These are phyloP conservation scores for Kwoniella sp. DNA, from an alignment of 768 basidiomycete species.

Conservation along the genomic window DNA sequence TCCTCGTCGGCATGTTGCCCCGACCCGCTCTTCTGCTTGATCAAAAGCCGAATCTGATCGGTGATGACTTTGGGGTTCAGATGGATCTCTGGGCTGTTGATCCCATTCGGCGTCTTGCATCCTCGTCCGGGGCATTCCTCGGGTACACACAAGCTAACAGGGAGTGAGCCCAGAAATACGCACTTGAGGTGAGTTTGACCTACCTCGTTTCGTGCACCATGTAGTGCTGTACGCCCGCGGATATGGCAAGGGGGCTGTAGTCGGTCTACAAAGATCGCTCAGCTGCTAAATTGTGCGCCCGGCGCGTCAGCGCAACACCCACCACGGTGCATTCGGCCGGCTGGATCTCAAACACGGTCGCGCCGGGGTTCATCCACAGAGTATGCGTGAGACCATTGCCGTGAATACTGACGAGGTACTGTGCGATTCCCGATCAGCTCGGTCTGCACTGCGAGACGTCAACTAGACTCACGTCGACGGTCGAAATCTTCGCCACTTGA, in stretches of 20 bases:
- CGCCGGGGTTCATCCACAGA: conserved; percentile 30
- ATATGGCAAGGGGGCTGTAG: conserved; percentile 25
- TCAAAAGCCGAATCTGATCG: conserved; percentile 18
- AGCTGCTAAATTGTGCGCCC: too few species aligned
- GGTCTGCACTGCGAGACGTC: too few species aligned
- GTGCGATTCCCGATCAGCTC: too few species aligned
- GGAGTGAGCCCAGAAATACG: too few species aligned
- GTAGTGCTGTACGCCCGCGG: conserved; percentile 24
- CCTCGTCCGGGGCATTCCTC: conserved; percentile 21
- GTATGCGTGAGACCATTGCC: conserved; percentile 35
- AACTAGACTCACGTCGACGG: conserved; percentile 24
- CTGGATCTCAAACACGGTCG: conserved; percentile 22
- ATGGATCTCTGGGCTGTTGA: conserved; percentile 18
- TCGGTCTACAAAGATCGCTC: conserved; percentile 15
- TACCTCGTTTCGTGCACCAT: conserved; percentile 19
- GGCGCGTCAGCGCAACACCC: neutral
- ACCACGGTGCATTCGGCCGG: conserved; percentile 25
- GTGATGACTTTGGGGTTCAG: conserved; percentile 21
- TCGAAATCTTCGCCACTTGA: conserved; percentile 23
- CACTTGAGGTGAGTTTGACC: neutral
- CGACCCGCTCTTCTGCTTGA: conserved; percentile 1
- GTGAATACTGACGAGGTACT: conserved; percentile 32
- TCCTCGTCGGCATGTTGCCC: too few species aligned
- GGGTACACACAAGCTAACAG: conserved; percentile 23
- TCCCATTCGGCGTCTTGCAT: conserved; percentile 10